Conservation (phyloP, 2,329 filamentous ascomycete species). For the Diplodia corticola region DNA sequence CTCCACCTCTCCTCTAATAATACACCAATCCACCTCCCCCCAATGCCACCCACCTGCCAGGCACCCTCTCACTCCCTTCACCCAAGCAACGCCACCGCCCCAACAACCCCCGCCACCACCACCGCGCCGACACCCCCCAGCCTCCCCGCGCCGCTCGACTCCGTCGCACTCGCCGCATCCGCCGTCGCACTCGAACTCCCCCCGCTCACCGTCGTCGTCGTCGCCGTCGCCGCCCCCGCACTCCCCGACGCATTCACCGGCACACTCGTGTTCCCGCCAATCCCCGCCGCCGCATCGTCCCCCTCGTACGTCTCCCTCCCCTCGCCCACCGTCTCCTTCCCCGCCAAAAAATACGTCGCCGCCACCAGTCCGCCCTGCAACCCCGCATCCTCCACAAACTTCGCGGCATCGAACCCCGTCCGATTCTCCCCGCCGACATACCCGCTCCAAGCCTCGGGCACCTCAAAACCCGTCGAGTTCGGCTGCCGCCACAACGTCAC, state of each 20-base stretch:
- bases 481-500: slow-evolving; percentile 21
- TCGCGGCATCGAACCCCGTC: neutral
- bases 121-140: neutral
- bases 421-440: slow-evolving; percentile 1
- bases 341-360: slow-evolving; percentile 21
- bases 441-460: neutral
- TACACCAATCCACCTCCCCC: neutral
- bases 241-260: neutral
- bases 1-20: neutral
- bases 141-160: slow-evolving; percentile 7
- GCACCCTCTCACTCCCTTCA: neutral
- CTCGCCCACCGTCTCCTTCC: neutral
- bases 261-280: slow-evolving; percentile 3
- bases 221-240: neutral
- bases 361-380: neutral
- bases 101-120: neutral
- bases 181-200: neutral
- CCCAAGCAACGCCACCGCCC: slow-evolving; percentile 7
- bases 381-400: slow-evolving; percentile 1
- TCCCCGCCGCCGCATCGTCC: neutral
- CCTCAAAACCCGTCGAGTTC: neutral
- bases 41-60: neutral
- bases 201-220: neutral
- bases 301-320: slow-evolving; percentile 4
- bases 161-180: neutral